Percentiles rank a stretch among this genome's conserved stretches.
Conservation (phyloP, 148 eudicot species). For the Heliosperma pusillum region DNA sequence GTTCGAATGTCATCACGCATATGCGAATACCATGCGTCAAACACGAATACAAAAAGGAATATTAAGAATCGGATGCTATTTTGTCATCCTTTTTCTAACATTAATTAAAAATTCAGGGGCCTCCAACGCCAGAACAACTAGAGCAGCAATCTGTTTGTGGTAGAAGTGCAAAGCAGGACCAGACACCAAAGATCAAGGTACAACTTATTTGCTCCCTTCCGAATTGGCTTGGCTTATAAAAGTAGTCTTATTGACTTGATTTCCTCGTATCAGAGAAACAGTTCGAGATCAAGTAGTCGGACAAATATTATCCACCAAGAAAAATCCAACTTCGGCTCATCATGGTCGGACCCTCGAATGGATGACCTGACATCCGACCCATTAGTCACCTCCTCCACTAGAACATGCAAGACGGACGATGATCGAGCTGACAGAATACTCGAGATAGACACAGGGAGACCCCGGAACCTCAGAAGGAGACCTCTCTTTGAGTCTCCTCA, state of each 20-base stretch:
- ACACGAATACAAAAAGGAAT: no score
- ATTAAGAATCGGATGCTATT: no score
- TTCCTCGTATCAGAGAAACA: not conserved
- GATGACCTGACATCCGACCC: constrained; percentile 31
- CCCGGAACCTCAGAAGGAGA: constrained; percentile 35
- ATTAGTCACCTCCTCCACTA: constrained; percentile 17
- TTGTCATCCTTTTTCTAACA: not conserved
- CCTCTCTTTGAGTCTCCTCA: constrained; percentile 46
- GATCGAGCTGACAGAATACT: constrained; percentile 54
- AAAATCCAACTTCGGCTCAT: constrained; percentile 25
- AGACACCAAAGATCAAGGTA: constrained; percentile 47
- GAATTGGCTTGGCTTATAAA: no score
- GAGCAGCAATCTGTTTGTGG: constrained; percentile 44
- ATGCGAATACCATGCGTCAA: no score
- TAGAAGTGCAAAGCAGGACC: constrained; percentile 42
- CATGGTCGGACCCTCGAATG: constrained; percentile 38
- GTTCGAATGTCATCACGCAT: no score
- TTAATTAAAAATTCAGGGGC: constrained; percentile 48
- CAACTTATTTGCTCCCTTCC: not conserved
- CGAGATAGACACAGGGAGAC: constrained; percentile 52
- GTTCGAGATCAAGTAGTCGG: constrained; percentile 41
- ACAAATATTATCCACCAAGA: constrained; percentile 28
- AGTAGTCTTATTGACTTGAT: not conserved
- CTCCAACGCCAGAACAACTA: constrained; percentile 76
- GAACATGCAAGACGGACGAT: constrained; percentile 31